Percentiles rank a stretch among this genome's conserved stretches.
Evolutionary conservation across 805 yeast species (phyloP).

Genomic region (Monosporozyma unispora): DNA sequence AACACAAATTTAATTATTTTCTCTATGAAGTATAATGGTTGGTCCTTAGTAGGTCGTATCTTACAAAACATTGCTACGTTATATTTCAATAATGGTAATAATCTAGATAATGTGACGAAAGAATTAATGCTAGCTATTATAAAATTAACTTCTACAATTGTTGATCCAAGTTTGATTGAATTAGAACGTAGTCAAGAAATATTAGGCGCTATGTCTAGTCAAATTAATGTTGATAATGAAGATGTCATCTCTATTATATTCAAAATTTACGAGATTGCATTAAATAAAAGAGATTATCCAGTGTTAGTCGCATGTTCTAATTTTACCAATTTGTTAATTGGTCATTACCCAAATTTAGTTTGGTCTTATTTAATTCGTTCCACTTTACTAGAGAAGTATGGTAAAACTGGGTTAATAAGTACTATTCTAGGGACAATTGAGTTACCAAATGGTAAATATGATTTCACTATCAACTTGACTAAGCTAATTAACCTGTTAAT

Average conservation of each 20-base stretch:
- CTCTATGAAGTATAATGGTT: slow-evolving; percentile 68
- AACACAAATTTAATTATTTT: slow-evolving; percentile 39
- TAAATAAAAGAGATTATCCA: slow-evolving; percentile 44
- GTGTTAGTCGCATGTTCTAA: slow-evolving; percentile 39
- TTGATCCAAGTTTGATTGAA: slow-evolving; percentile 30
- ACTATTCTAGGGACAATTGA: slow-evolving; percentile 64
- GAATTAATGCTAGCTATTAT: slow-evolving; percentile 40
- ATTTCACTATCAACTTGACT: slow-evolving; percentile 53
- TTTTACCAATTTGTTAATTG: slow-evolving; percentile 41
- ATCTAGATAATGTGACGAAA: slow-evolving; percentile 27
- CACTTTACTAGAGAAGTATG: slow-evolving; percentile 49
- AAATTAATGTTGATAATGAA: slow-evolving; percentile 36
- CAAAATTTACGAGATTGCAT: slow-evolving; percentile 57
- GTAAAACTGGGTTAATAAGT: slow-evolving; percentile 55
- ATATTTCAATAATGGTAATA: slow-evolving; percentile 25
- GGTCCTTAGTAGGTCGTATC: slow-evolving; percentile 76
- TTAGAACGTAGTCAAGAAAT: slow-evolving; percentile 35
- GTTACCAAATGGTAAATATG: slow-evolving; percentile 56
- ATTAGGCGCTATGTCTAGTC: slow-evolving; percentile 26
- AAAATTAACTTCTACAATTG: slow-evolving; percentile 40
- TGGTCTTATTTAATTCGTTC: slow-evolving; percentile 75
- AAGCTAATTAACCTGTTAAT: slow-evolving; percentile 46
- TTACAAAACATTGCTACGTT: slow-evolving; percentile 46
- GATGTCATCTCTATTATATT: slow-evolving; percentile 57
- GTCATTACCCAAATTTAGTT: slow-evolving; percentile 51